Base-by-base conservation (phyloP, 2,329 filamentous ascomycete genomes). In the Zymoseptoria passerinii region DNA sequence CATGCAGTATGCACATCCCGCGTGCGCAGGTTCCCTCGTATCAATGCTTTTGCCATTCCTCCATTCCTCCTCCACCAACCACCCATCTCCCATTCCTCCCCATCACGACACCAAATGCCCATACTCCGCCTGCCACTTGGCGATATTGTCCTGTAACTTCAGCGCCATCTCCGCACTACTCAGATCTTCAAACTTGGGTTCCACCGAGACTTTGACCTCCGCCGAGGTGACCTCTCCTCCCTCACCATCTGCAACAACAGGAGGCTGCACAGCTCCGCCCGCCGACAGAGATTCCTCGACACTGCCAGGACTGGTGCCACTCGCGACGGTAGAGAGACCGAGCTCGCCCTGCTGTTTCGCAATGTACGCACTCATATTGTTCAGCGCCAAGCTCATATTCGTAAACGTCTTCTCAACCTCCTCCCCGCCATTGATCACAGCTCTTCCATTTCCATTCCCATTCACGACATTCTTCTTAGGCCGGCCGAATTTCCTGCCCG, bases 381-480 rank as follows among this genome's bases (percentile, higher is more conserved):
- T 55, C 44, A 66, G 54, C 23, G 56, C 55, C 18, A 58, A 55
- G 28, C 66, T 63, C 65, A 68, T 67, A 52, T 67, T 66, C 28
- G 55, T 60, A 18, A 66, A 63, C 20, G 61, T 66, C 61, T 61
- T 57, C 49, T 64, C 61, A 40, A 63, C 58, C 53, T 64, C 63
- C 51, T 60, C 60, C 9, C 55, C 54, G 27, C 59, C 57, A 10
- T 60, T 57, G 10, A 52, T 56, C 19, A 53, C 16, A 8, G 35
- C 48, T 18, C 60, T 62, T 2, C 54, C 57, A 13, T 51, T 54
- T 13, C 63, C 61, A 35, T 64, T 63, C 50, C 58, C 61, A 23
- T 72, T 73, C 23, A 64, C 63, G 63, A 66, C 67, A 23, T 58
- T 63, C 13, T 63, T 48, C 53, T 72, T 73, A 51, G 67, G 64